Percentiles rank a stretch among this genome's conserved stretches.
Evolutionary conservation across 768 basidiomycete genomes (phyloP).

Genomic region (Naematelia encephala): DNA sequence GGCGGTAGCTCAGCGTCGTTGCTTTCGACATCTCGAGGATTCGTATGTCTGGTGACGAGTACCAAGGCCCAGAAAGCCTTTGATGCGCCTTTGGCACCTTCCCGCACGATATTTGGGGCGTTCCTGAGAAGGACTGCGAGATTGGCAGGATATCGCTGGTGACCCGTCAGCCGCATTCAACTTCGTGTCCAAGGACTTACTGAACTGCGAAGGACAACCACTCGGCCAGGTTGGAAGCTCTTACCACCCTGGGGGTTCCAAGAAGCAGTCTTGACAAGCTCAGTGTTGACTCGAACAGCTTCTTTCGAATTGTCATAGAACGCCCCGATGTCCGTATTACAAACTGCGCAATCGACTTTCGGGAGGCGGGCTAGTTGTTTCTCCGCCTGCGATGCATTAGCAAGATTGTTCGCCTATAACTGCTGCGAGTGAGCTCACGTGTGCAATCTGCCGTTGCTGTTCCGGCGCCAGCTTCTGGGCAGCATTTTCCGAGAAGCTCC

Average conservation of each 20-base stretch:
- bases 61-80: constrained; percentile 66
- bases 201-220: constrained; percentile 75
- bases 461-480: constrained; percentile 88
- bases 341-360: constrained; percentile 66
- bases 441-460: constrained; percentile 79
- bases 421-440: constrained; percentile 57
- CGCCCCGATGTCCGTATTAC: constrained; percentile 65
- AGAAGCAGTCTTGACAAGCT: constrained; percentile 62
- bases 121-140: constrained; percentile 67
- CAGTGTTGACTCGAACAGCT: constrained; percentile 63
- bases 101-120: constrained; percentile 29
- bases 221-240: constrained; percentile 66
- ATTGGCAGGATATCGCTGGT: constrained; percentile 70
- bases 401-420: background rate
- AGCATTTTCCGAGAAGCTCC: constrained; percentile 97
- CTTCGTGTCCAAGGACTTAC: no score
- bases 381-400: constrained; percentile 60
- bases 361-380: constrained; percentile 62
- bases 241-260: constrained; percentile 65
- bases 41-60: constrained; percentile 56
- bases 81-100: constrained; percentile 35
- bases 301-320: constrained; percentile 71
- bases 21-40: constrained; percentile 21
- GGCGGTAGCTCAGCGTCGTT: constrained; percentile 65
- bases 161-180: background rate